phyloP scores from a whole-genome alignment of 2,329 filamentous ascomycete species.

The Aspergillus fischeri region DNA sequence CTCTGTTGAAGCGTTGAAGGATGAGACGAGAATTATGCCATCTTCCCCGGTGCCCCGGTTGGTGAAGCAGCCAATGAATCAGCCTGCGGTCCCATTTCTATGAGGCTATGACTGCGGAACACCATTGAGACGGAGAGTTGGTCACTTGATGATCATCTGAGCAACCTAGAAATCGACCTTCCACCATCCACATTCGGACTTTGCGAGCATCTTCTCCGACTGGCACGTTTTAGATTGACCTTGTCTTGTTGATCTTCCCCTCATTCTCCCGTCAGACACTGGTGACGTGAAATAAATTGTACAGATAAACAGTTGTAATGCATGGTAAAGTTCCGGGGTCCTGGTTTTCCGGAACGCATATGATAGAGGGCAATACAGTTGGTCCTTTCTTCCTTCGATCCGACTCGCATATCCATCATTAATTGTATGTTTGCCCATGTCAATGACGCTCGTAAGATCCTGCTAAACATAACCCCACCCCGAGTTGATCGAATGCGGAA shows the following conservation, averaged over 20 bases:
- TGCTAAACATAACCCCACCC: background rate
- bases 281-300: background rate
- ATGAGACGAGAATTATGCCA: background rate
- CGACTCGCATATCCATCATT: background rate
- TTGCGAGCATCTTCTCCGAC: background rate
- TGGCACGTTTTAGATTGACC: background rate
- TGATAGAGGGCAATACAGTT: background rate
- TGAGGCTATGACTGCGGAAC: background rate
- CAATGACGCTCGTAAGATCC: background rate
- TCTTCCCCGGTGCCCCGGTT: background rate
- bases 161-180: background rate
- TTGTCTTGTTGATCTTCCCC: background rate
- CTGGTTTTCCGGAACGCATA: background rate
- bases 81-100: background rate
- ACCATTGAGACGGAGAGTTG: background rate
- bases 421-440: background rate
- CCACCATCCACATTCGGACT: background rate
- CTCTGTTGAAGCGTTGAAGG: background rate
- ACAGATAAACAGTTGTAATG: background rate
- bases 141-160: background rate
- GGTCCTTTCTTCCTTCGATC: background rate
- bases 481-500: background rate
- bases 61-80: background rate
- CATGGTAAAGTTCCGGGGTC: background rate
- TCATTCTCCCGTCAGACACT: background rate